Evolutionary conservation across 768 basidiomycete species (phyloP).

Genomic region (Suillus luteus): DNA sequence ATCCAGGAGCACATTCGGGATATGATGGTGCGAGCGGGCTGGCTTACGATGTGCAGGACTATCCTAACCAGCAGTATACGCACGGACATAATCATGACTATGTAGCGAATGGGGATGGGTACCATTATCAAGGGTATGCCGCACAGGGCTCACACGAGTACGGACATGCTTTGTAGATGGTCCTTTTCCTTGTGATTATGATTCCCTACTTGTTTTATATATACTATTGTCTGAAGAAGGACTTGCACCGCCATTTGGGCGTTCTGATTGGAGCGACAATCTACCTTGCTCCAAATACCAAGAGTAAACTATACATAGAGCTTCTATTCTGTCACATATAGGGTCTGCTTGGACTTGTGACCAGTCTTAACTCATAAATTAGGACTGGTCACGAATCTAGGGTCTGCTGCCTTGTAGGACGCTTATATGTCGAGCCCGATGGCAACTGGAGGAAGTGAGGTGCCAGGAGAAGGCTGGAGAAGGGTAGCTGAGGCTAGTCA

Average conservation of each 20-base stretch:
- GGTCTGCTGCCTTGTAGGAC: too few relatives aligned
- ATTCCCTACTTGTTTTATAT: slow-evolving; percentile 26
- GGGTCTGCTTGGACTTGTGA: too few relatives aligned
- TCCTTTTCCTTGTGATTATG: slow-evolving; percentile 19
- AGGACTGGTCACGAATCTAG: too few relatives aligned
- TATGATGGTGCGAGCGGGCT: slow-evolving; percentile 34
- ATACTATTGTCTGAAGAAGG: slow-evolving; percentile 17
- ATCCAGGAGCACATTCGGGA: slow-evolving; percentile 36
- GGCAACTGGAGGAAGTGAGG: too few relatives aligned
- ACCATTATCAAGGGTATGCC: slow-evolving; percentile 34
- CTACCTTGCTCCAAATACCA: too few relatives aligned
- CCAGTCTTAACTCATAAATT: too few relatives aligned
- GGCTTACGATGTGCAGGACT: slow-evolving; percentile 43
- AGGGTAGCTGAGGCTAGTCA: too few relatives aligned
- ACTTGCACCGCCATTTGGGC: neutral
- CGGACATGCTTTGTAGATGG: slow-evolving; percentile 34
- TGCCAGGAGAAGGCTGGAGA: too few relatives aligned
- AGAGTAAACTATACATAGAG: too few relatives aligned
- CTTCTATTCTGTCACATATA: too few relatives aligned
- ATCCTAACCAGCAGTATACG: slow-evolving; percentile 32
- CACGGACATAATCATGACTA: slow-evolving; percentile 32
- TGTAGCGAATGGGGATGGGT: slow-evolving; percentile 28
- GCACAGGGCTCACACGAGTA: slow-evolving; percentile 32
- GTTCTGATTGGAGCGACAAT: too few relatives aligned
- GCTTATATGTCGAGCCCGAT: too few relatives aligned